phyloP scores from a whole-genome alignment of 768 basidiomycete genomes.

The Exidia glandulosa region DNA sequence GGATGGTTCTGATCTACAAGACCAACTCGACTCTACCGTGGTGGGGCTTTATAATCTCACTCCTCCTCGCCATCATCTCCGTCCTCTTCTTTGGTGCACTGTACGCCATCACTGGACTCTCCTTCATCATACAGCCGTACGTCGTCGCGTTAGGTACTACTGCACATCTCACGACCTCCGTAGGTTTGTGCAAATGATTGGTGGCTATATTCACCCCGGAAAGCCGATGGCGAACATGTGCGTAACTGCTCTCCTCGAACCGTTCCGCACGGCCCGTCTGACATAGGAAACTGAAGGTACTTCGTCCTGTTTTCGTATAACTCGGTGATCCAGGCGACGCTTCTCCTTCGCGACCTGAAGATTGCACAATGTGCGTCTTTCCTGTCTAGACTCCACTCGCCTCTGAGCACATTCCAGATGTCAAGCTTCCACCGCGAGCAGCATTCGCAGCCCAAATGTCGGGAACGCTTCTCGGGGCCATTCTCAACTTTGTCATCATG shows the following conservation, averaged over 20 bases:
- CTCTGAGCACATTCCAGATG: constrained; percentile 18
- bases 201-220: constrained; percentile 35
- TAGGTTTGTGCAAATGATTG: constrained; percentile 40
- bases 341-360: constrained; percentile 49
- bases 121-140: constrained; percentile 31
- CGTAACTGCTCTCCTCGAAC: too few species aligned
- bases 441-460: constrained; percentile 49
- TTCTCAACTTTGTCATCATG: constrained; percentile 41
- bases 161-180: not conserved
- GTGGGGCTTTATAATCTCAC: constrained; percentile 44
- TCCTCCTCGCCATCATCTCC: constrained; percentile 39
- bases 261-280: not conserved
- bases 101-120: constrained; percentile 39
- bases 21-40: constrained; percentile 45
- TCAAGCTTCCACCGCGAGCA: constrained; percentile 53
- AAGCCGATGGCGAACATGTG: constrained; percentile 42
- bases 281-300: not conserved
- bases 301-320: constrained; percentile 33
- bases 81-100: constrained; percentile 44
- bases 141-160: too few species aligned
- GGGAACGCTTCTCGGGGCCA: constrained; percentile 42
- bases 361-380: constrained; percentile 29
- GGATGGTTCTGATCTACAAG: constrained; percentile 43
- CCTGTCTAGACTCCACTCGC: not conserved
- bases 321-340: constrained; percentile 38